Conservation (phyloP, 2,329 filamentous ascomycete species). For the Aspergillus nomiae region DNA sequence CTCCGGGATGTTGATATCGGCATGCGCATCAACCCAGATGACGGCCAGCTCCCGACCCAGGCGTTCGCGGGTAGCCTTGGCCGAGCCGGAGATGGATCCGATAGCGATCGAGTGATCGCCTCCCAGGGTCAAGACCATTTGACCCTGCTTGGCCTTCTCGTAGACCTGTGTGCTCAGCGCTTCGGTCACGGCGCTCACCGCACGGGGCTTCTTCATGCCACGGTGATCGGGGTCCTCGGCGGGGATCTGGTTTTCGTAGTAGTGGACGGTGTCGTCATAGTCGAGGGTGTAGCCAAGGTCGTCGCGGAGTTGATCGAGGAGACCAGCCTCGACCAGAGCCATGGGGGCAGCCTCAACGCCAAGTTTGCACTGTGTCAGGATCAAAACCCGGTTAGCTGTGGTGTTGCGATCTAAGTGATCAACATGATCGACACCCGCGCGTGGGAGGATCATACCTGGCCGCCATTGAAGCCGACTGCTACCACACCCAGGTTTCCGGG, state of each 20-base stretch:
- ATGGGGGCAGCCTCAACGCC: slow-evolving; percentile 90
- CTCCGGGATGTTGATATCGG: slow-evolving; percentile 97
- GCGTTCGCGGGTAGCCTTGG: slow-evolving; percentile 82
- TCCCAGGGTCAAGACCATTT: slow-evolving; percentile 88
- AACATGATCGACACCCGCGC: background rate
- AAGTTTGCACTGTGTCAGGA: slow-evolving; percentile 68
- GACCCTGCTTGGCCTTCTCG: slow-evolving; percentile 76
- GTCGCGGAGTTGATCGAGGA: slow-evolving; percentile 77
- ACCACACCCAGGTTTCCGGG: slow-evolving; percentile 84
- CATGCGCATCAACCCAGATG: slow-evolving; percentile 98
- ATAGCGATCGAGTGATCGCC: slow-evolving; percentile 97
- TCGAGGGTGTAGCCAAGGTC: slow-evolving; percentile 88
- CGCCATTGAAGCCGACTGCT: slow-evolving; percentile 93
- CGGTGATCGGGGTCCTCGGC: slow-evolving; percentile 73
- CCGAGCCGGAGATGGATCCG: slow-evolving; percentile 84
- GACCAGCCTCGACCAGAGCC: slow-evolving; percentile 83
- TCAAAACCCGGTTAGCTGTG: background rate
- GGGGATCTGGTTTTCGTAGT: slow-evolving; percentile 75
- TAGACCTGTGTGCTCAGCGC: slow-evolving; percentile 84
- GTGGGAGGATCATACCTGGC: slow-evolving; percentile 67
- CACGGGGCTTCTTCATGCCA: slow-evolving; percentile 89
- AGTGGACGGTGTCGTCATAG: slow-evolving; percentile 80
- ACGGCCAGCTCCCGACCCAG: slow-evolving; percentile 83
- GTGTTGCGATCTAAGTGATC: background rate
- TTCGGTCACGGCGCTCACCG: slow-evolving; percentile 82